These are phyloP conservation scores for Telfairia occidentalis DNA, from an alignment of 331 rosid genomes.

Conservation along the genomic window DNA sequence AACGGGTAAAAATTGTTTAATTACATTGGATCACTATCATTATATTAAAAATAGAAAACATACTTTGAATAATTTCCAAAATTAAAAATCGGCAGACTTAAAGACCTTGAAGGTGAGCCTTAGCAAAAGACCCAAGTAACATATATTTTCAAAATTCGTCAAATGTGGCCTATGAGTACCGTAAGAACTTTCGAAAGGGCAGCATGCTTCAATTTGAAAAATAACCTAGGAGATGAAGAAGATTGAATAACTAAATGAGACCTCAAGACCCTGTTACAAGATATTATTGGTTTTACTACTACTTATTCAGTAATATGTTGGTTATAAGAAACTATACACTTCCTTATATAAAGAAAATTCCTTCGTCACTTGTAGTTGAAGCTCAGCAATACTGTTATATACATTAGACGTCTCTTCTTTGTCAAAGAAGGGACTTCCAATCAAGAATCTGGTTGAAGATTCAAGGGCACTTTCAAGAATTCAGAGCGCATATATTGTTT, in stretches of 20 bases:
- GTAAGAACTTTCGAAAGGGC: not conserved
- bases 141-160: constrained; percentile 10
- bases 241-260: constrained; percentile 39
- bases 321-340: not conserved
- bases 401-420: not conserved
- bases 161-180: not conserved
- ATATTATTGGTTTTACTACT: not conserved
- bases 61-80: constrained; percentile 49
- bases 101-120: constrained; percentile 43
- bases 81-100: constrained; percentile 42
- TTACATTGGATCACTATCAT: not conserved
- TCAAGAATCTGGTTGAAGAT: not conserved
- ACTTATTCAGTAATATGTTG: not conserved
- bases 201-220: not conserved
- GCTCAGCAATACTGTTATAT: not conserved
- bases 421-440: not conserved
- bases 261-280: constrained; percentile 34
- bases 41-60: constrained; percentile 15
- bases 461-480: not conserved
- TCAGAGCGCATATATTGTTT: not conserved
- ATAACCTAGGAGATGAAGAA: constrained; percentile 17
- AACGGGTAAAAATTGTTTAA: not conserved
- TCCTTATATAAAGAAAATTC: not conserved
- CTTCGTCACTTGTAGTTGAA: not conserved
- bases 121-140: constrained; percentile 21